Evolutionary conservation across 352 stramenopile species (phyloP).

Genomic region (Globisporangium apiculatum): DNA sequence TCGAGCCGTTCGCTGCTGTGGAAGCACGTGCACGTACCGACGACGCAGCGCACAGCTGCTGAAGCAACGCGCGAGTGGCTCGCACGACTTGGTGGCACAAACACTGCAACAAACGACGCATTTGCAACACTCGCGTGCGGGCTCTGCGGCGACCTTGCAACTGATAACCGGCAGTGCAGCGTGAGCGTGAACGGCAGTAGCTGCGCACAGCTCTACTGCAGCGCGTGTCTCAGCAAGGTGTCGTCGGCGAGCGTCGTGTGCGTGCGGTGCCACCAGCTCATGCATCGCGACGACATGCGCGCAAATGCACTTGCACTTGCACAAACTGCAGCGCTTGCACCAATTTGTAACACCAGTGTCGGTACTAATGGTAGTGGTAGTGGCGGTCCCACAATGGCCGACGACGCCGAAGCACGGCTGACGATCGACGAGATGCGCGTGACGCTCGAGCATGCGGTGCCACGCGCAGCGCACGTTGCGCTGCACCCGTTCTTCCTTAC

Average conservation of each 20-base stretch:
- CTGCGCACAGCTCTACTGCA: conserved; percentile 71
- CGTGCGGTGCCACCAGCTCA: conserved; percentile 39
- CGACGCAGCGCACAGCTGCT: conserved; percentile 7
- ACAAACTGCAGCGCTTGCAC: conserved; percentile 38
- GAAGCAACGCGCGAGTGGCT: conserved; percentile 41
- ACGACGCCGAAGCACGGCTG: conserved; percentile 9
- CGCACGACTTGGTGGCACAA: conserved; percentile 25
- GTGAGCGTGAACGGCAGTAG: conserved; percentile 13
- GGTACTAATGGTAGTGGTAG: background rate
- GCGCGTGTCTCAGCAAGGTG: conserved; percentile 34
- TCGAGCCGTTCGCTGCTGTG: conserved; percentile 22
- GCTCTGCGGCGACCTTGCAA: conserved; percentile 65
- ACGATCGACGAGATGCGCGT: conserved; percentile 43
- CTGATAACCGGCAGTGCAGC: conserved; percentile 69
- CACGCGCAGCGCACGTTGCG: conserved; percentile 30
- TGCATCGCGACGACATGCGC: conserved; percentile 36
- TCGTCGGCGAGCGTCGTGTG: conserved; percentile 13
- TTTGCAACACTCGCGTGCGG: conserved; percentile 54
- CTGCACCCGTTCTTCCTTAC: conserved; percentile 40
- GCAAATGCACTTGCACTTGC: conserved; percentile 57
- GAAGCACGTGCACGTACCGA: conserved; percentile 26
- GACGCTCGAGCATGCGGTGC: conserved; percentile 26
- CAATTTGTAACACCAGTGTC: conserved; percentile 1
- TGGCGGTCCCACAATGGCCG: background rate
- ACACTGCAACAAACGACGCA: conserved; percentile 38